These are phyloP conservation scores for Russula sp. DNA, from an alignment of 768 basidiomycete genomes.

Conservation along the genomic window DNA sequence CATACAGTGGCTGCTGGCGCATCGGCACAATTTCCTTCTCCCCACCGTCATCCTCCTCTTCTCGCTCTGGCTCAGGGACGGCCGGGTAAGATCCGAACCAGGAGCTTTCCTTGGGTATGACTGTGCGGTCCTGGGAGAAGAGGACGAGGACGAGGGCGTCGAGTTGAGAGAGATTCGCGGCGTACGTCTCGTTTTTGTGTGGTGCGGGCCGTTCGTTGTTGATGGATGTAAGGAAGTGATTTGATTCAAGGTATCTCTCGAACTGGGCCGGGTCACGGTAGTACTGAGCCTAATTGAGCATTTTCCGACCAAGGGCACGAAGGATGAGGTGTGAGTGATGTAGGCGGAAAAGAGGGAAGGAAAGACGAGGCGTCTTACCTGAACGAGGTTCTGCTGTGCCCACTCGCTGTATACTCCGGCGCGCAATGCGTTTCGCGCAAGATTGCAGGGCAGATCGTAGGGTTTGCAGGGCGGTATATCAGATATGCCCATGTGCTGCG, in stretches of 20 bases:
- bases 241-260: constrained; percentile 54
- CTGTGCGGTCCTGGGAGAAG: constrained; percentile 71
- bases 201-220: constrained; percentile 67
- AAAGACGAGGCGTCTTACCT: constrained; percentile 39
- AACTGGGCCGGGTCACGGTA: constrained; percentile 70
- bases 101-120: constrained; percentile 78
- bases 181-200: constrained; percentile 57
- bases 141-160: constrained; percentile 68
- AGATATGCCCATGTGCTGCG: constrained; percentile 83
- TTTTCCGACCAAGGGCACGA: not conserved
- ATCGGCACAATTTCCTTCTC: constrained; percentile 58
- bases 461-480: constrained; percentile 66
- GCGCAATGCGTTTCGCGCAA: constrained; percentile 59
- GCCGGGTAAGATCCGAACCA: constrained; percentile 77
- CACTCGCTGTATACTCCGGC: constrained; percentile 67
- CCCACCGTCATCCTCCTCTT: constrained; percentile 32
- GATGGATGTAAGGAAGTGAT: constrained; percentile 67
- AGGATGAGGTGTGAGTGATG: not conserved
- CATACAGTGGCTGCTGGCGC: constrained; percentile 68
- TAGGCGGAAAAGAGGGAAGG: not conserved
- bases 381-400: constrained; percentile 74
- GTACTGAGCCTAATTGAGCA: constrained; percentile 67
- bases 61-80: constrained; percentile 31
- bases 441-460: constrained; percentile 66
- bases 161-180: constrained; percentile 56